Percentiles rank a stretch among this genome's conserved stretches.
Conservation (phyloP, 148 eudicot species). For the Spergularia marina region DNA sequence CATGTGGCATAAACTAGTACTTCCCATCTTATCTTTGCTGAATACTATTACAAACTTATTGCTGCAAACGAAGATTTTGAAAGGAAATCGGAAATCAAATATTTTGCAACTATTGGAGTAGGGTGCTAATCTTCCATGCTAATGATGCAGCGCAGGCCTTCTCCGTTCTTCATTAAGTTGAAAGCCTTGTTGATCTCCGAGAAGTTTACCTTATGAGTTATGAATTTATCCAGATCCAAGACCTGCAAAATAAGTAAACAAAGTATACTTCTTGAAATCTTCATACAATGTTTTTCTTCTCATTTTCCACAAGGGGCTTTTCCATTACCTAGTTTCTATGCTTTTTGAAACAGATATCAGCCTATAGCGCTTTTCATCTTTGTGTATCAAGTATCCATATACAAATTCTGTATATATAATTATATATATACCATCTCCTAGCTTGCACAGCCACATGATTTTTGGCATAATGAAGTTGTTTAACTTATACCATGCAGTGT, state of each 20-base stretch:
- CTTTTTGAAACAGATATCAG: too few species aligned
- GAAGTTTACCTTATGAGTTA: conserved; percentile 49
- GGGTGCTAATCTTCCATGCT: conserved; percentile 35
- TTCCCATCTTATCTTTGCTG: too few species aligned
- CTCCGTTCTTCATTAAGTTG: conserved; percentile 51
- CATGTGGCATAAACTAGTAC: too few species aligned
- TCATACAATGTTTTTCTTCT: background rate
- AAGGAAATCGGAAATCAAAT: background rate
- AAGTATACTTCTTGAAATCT: background rate
- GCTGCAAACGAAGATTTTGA: background rate
- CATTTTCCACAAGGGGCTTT: background rate
- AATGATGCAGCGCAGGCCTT: conserved; percentile 43
- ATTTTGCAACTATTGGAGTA: background rate
- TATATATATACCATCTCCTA: too few species aligned
- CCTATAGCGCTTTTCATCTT: too few species aligned
- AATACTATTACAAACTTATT: background rate
- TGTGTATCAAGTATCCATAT: too few species aligned
- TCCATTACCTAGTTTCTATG: background rate
- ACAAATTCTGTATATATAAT: too few species aligned
- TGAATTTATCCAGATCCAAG: conserved; percentile 55
- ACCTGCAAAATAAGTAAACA: conserved; percentile 28
- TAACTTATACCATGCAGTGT: background rate
- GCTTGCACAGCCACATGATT: too few species aligned
- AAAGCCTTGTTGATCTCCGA: conserved; percentile 59
- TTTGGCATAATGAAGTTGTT: too few species aligned